These are phyloP conservation scores for Begonia loranthoides DNA, from an alignment of 306 rosid genomes.

Conservation along the genomic window DNA sequence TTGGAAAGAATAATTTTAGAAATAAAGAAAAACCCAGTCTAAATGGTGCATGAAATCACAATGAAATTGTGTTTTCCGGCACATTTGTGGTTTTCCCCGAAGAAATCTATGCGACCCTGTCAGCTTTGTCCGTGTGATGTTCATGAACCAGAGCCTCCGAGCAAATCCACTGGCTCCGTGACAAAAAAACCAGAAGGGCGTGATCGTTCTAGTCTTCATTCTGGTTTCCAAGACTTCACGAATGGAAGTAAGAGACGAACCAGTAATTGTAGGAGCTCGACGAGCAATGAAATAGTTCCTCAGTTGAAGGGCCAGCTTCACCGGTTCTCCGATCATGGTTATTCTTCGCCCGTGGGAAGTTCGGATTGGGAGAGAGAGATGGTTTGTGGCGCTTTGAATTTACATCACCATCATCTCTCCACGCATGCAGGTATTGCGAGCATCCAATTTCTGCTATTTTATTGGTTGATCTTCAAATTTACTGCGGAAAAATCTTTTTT, in stretches of 20 bases:
- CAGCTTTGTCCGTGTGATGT: conserved; percentile 27
- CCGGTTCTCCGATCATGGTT: no score
- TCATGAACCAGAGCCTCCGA: conserved; percentile 25
- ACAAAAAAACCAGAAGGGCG: conserved; percentile 7
- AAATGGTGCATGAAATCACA: no score
- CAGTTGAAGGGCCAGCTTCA: no score
- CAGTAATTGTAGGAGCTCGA: no score
- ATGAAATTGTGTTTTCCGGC: conserved; percentile 5
- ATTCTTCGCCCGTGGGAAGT: no score
- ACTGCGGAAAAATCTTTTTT: no score
- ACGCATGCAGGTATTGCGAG: conserved; percentile 31
- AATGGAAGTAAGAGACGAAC: no score
- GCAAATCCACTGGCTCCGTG: conserved; percentile 2
- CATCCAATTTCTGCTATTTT: background rate
- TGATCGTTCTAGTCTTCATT: background rate
- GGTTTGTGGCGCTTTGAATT: no score
- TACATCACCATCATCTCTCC: conserved; percentile 5
- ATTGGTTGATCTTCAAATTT: background rate
- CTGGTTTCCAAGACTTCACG: no score
- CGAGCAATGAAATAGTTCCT: no score
- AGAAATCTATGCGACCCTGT: conserved; percentile 26
- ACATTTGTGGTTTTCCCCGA: conserved; percentile 23
- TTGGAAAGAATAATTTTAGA: background rate
- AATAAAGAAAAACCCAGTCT: no score
- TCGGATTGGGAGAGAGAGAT: no score